Evolutionary conservation across 78 protist genomes (phyloP).

Genomic region (Protostelium mycophagum): DNA sequence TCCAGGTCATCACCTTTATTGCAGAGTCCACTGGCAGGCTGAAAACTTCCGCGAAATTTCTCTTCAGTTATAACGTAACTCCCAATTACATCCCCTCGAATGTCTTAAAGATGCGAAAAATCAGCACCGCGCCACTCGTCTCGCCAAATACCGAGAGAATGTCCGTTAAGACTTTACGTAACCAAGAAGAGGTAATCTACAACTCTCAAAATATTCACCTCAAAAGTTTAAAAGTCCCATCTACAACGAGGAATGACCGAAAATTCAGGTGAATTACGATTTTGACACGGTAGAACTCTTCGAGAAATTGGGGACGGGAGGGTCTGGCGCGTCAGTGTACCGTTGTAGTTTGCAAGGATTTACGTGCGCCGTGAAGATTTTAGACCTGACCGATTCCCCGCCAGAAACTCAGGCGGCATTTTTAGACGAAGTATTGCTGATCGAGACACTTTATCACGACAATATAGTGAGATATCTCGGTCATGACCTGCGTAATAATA

Average conservation of each 20-base stretch:
- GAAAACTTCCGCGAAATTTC: background rate
- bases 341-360: conserved; percentile 54
- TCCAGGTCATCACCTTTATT: background rate
- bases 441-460: conserved; percentile 28
- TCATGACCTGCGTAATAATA: conserved; percentile 22
- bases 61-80: background rate
- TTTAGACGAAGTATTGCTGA: conserved; percentile 26
- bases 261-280: background rate
- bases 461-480: conserved; percentile 55
- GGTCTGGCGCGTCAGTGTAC: conserved; percentile 49
- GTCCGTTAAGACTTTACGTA: background rate
- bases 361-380: conserved; percentile 52
- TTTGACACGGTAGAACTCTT: conserved; percentile 11
- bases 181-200: too few relatives aligned
- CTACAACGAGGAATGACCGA: too few relatives aligned
- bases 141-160: background rate
- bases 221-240: too few relatives aligned
- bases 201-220: too few relatives aligned
- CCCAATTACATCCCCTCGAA: background rate
- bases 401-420: conserved; percentile 22
- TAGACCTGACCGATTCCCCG: conserved; percentile 22
- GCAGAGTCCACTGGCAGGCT: background rate
- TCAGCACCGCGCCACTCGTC: background rate
- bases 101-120: background rate
- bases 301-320: conserved; percentile 47